Evolutionary conservation across 2,329 filamentous ascomycete species (phyloP).

Genomic region (Neopestalotiopsis sp.): DNA sequence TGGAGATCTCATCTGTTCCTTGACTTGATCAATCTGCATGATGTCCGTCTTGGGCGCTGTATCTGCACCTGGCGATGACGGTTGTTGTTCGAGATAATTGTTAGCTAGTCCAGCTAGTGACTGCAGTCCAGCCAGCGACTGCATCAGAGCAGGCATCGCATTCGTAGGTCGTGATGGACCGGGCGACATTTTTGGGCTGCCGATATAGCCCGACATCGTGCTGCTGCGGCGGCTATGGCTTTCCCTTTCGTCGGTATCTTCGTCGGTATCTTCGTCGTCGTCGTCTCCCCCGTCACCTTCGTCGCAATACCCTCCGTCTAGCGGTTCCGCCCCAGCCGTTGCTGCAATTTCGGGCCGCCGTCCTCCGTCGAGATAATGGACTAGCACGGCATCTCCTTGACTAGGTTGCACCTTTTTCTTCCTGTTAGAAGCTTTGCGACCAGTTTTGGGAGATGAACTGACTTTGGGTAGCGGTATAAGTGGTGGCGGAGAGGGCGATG

Average conservation of each 20-base stretch:
- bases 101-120: slow-evolving; percentile 13
- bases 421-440: slow-evolving; percentile 56
- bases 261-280: slow-evolving; percentile 47
- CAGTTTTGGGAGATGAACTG: slow-evolving; percentile 44
- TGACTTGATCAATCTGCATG: neutral
- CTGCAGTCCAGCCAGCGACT: slow-evolving; percentile 18
- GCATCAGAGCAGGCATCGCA: slow-evolving; percentile 19
- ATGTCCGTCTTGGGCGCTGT: neutral
- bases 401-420: slow-evolving; percentile 58
- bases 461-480: slow-evolving; percentile 48
- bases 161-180: slow-evolving; percentile 23
- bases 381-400: slow-evolving; percentile 70
- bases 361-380: slow-evolving; percentile 66
- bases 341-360: slow-evolving; percentile 69
- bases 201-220: slow-evolving; percentile 18
- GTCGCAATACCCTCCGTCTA: slow-evolving; percentile 39
- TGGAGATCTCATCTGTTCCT: slow-evolving; percentile 5
- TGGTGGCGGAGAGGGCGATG: slow-evolving; percentile 57
- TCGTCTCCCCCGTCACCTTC: slow-evolving; percentile 32
- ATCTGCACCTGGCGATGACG: slow-evolving; percentile 18
- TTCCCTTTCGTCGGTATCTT: slow-evolving; percentile 44
- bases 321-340: slow-evolving; percentile 56
- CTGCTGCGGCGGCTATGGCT: slow-evolving; percentile 19
- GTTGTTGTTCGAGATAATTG: slow-evolving; percentile 13
- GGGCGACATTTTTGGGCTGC: slow-evolving; percentile 38